Conservation (phyloP, 2,329 filamentous ascomycete genomes). For the Talaromyces marneffei region DNA sequence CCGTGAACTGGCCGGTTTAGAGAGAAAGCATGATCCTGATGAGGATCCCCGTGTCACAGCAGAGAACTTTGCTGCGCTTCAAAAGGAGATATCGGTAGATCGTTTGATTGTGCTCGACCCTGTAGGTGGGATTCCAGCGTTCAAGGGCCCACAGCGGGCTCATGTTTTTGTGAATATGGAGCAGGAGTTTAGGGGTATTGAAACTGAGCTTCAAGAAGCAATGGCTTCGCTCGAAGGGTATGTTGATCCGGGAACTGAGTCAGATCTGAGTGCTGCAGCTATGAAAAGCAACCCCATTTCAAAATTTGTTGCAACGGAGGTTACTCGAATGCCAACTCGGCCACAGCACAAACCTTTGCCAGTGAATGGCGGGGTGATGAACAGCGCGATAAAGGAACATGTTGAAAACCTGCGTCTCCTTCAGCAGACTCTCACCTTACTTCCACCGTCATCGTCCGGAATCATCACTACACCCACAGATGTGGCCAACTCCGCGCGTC, state of each 20-base stretch:
- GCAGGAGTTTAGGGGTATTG: conserved; percentile 72
- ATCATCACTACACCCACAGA: conserved; percentile 82
- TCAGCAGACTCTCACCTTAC: conserved; percentile 62
- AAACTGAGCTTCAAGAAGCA: conserved; percentile 51
- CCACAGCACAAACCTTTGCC: conserved; percentile 7
- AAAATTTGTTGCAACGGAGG: conserved; percentile 33
- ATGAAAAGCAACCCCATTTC: conserved; percentile 41
- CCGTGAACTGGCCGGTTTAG: conserved; percentile 65
- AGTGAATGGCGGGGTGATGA: conserved; percentile 11
- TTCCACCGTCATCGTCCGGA: conserved; percentile 79
- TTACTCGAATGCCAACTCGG: conserved; percentile 21
- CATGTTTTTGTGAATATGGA: conserved; percentile 91
- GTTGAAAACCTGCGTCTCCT: conserved; percentile 69
- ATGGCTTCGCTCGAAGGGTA: conserved; percentile 16
- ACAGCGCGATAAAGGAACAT: conserved; percentile 42
- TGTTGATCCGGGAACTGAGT: neutral
- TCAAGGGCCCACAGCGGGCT: conserved; percentile 53
- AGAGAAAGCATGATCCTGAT: conserved; percentile 40
- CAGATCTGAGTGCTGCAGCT: conserved; percentile 14
- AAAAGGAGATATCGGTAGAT: conserved; percentile 62
- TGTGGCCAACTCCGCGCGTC: conserved; percentile 58
- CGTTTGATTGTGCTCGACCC: conserved; percentile 85
- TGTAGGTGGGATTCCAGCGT: conserved; percentile 73
- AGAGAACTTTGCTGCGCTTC: conserved; percentile 36
- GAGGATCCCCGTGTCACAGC: conserved; percentile 40